These are phyloP conservation scores for Parastagonospora nodorum DNA, from an alignment of 2,329 filamentous ascomycete species.

Conservation along the genomic window DNA sequence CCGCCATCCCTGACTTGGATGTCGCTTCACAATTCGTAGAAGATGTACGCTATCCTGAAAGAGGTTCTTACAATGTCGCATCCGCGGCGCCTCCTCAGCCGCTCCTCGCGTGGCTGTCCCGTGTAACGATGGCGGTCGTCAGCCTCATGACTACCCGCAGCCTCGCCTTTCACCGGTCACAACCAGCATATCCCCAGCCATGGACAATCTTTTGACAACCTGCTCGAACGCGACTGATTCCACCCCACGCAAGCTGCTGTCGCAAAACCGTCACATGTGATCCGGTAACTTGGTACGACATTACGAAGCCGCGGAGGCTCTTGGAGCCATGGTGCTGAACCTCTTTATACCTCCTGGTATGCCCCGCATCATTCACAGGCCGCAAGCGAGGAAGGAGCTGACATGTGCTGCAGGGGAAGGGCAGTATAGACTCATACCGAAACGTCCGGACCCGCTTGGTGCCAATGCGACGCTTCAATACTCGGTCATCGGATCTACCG, in stretches of 20 bases:
- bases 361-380: neutral
- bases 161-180: conserved; percentile 11
- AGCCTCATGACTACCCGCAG: conserved; percentile 17
- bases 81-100: neutral
- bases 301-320: no score
- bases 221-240: neutral
- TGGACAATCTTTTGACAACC: conserved; percentile 8
- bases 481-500: conserved; percentile 30
- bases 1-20: no score
- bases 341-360: conserved; percentile 36
- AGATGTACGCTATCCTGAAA: no score
- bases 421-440: conserved; percentile 29
- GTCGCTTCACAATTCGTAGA: no score
- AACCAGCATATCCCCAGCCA: conserved; percentile 9
- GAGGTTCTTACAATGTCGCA: neutral
- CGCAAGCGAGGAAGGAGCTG: neutral
- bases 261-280: no score
- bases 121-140: conserved; percentile 4
- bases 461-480: conserved; percentile 37
- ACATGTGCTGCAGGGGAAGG: conserved; percentile 28
- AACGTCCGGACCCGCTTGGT: conserved; percentile 31
- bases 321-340: conserved; percentile 28
- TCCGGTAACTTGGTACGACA: no score
- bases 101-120: neutral
- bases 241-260: no score